Base-by-base conservation (phyloP, 1,284 basidiomycete species). In the Trichosporon asahii region DNA sequence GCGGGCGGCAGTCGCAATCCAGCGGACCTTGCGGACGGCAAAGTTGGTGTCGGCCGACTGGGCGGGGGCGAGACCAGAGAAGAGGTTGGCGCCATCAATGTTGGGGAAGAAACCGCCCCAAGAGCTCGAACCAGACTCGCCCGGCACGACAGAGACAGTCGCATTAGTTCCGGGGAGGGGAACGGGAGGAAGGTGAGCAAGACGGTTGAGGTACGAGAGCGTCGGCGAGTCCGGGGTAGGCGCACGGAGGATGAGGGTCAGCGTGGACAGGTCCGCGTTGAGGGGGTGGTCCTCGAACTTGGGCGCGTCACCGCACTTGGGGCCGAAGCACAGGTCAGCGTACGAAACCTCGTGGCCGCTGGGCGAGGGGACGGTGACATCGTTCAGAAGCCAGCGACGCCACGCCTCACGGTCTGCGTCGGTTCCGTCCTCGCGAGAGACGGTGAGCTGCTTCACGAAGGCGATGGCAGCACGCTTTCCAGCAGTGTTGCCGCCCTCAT, bases 1-100 rank as follows among this genome's bases (percentile, higher is more conserved):
- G n/a, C 90, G 86, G 14, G 88, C 87, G 3, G 95, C 94, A 76
- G 95, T 94, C 0, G 91, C 90, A 53, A 95, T 87, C 94, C 94
- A 96, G 72, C 89, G 90, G 60, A 90, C 88, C 72, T 89, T 90
- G 80, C 88, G 88, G 87, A 91, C 88, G 64, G 90, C 88, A 31
- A 85, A 82, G 11, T 57, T 68, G 18, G 53, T 67, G 7, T 72
- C 40, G 11, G 46, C 31, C 12, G 71, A 70, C 65, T 79, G 77
- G 18, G 27, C 27, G 9, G 57, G 57, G 12, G 74, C 76, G 25
- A 80, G 66, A 9, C 76, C 75, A 4, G 76, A 66, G 64, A 82
- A 82, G 21, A 82, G 72, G 15, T 78, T 76, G 0, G 76, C 74
- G 14, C 79, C 79, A 57, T 80, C 79, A 29, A 81, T 75, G 44